Evolutionary conservation across 1,139 yeast genomes (phyloP), one percentile per base, ranked within the genome.

Genomic region (Spathaspora sp.): DNA sequence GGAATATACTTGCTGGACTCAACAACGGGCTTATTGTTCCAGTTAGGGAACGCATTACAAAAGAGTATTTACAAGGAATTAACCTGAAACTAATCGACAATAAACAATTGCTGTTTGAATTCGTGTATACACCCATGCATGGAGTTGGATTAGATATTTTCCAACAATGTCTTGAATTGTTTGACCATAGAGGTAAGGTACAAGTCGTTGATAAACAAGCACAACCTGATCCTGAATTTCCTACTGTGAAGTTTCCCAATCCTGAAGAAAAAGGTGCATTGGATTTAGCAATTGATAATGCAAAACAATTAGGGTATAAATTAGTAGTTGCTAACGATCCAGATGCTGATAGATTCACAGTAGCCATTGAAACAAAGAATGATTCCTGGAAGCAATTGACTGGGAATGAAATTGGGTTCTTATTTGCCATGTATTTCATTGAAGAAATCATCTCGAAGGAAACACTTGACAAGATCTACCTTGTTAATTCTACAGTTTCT

Each of bases 191-290:
- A 10, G 17, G 54, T 9, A 43, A 51, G 9, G 13, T 4, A 10
- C 13, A 57, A 2, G 56, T 59, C 3, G 91, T 85, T 0, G 54
- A 60, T 2, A 80, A 81, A 54, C 99, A 93, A 61, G 73, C 74
- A 3, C 29, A 53, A 0, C 97, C 98, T 0, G 91, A 93, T 64
- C 96, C 98, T 0, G 78, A 74, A 25, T 93, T 93, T 60, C 80
- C 90, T 1, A 88, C 97, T 0, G 97, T 91, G 7, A 68, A 67
- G 41, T 93, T 93, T 59, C 99, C 99, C 3, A 93, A 93, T 57
- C 99, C 99, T 0, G 99, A 93, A 64, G 99, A 93, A 59, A 80
- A 82, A 51, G 97, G 97, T 2, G 98, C 98, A 0, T 70, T 93
- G 49, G 86, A 83, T 53, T 59, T 85, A 44, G 93, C 96, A 0